A percentile compares a stretch with the other conserved stretches of the same genome.
These are phyloP conservation scores for Oryza glaberrima DNA, from an alignment of 176 grass and related monocot genomes.

Conservation along the genomic window DNA sequence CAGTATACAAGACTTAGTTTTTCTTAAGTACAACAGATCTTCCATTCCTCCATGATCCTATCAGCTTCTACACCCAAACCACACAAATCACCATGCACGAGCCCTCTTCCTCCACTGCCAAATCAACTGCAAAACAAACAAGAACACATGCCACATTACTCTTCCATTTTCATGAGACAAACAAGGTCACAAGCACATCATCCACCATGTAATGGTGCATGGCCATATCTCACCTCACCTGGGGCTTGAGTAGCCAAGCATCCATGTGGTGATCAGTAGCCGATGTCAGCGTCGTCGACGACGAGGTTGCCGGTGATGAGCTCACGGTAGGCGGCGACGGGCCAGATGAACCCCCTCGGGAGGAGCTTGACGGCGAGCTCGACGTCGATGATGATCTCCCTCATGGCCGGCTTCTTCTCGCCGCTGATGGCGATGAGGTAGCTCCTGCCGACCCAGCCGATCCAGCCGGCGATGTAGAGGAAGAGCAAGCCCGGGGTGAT, in stretches of 20 bases:
- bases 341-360: constrained; percentile 92
- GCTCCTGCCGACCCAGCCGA: constrained; percentile 90
- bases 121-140: constrained; percentile 27
- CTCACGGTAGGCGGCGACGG: constrained; percentile 77
- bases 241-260: constrained; percentile 12
- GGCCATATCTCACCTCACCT: constrained; percentile 22
- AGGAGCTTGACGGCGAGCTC: constrained; percentile 64
- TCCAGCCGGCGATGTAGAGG: constrained; percentile 92
- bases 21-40: constrained; percentile 45
- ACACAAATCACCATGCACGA: constrained; percentile 4
- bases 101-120: constrained; percentile 23
- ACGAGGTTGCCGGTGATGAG: constrained; percentile 75
- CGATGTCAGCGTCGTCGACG: constrained; percentile 69
- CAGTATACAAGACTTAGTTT: constrained; percentile 49
- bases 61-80: constrained; percentile 40
- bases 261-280: constrained; percentile 28
- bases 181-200: background rate
- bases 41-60: constrained; percentile 35
- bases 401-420: constrained; percentile 93
- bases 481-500: constrained; percentile 80
- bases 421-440: constrained; percentile 83
- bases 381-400: constrained; percentile 97
- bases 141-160: background rate
- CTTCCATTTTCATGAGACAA: background rate
- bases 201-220: background rate